Evolutionary conservation across 2,329 filamentous ascomycete genomes (phyloP).

Genomic region (Alternaria atra): DNA sequence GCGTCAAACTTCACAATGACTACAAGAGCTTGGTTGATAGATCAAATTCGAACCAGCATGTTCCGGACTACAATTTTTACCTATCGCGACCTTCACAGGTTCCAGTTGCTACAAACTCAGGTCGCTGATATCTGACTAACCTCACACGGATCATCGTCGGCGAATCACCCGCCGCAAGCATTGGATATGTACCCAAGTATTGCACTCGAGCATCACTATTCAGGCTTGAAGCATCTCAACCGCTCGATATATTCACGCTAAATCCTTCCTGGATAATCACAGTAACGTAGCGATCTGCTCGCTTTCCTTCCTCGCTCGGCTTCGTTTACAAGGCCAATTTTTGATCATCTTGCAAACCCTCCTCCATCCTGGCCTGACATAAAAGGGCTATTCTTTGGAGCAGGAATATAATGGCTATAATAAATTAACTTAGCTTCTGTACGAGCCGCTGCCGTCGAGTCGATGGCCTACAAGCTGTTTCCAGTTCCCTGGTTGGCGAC

Average conservation of each 20-base stretch:
- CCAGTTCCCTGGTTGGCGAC: no score
- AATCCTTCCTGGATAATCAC: not conserved
- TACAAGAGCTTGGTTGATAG: not conserved
- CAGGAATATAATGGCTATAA: not conserved
- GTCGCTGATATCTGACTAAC: not conserved
- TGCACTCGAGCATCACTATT: not conserved
- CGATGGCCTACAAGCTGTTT: no score
- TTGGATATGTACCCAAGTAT: not conserved
- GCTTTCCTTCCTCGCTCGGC: not conserved
- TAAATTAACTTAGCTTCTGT: not conserved
- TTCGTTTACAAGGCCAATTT: not conserved
- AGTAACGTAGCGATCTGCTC: not conserved
- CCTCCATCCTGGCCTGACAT: not conserved
- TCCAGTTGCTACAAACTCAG: not conserved
- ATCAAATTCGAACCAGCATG: not conserved
- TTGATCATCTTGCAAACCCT: not conserved
- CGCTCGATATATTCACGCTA: not conserved
- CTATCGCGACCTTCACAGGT: not conserved
- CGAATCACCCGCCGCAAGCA: not conserved
- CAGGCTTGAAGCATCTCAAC: not conserved
- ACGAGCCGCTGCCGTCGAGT: not conserved
- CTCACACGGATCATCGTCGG: not conserved
- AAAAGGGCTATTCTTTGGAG: not conserved
- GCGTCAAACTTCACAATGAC: not conserved
- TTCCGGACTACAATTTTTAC: not conserved